Conservation (phyloP, 2,329 filamentous ascomycete species). For the Apiospora pterosperma region DNA sequence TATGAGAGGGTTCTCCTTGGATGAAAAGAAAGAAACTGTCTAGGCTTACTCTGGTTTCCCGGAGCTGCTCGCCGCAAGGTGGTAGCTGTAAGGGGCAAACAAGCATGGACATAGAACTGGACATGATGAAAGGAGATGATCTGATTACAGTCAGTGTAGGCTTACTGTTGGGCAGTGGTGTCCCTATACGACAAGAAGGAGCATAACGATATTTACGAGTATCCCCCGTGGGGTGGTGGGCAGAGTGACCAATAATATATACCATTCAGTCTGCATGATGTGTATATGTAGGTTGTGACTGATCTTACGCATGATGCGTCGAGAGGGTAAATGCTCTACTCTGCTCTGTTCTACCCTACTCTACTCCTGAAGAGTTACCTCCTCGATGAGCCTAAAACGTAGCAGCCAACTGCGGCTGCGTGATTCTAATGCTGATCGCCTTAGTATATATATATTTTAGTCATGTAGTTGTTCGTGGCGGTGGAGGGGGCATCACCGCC, state of each 20-base stretch:
- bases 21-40: conserved; percentile 6
- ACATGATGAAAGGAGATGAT: not conserved
- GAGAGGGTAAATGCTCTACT: not conserved
- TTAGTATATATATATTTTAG: too few species aligned
- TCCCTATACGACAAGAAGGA: not conserved
- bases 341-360: not conserved
- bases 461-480: too few species aligned
- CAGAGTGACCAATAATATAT: not conserved
- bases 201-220: not conserved
- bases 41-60: too few species aligned
- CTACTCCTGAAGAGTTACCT: too few species aligned
- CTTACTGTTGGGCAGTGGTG: not conserved
- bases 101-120: not conserved
- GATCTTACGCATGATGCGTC: not conserved
- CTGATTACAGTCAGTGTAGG: not conserved
- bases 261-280: too few species aligned
- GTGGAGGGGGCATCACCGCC: too few species aligned
- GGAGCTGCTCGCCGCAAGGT: not conserved
- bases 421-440: too few species aligned
- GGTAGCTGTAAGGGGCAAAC: not conserved
- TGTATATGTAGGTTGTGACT: not conserved
- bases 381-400: not conserved
- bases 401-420: too few species aligned
- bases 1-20: conserved; percentile 49
- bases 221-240: not conserved